Percentiles rank a stretch among this genome's conserved stretches.
Evolutionary conservation across 441 rosid species (phyloP).

Genomic region (Mallotus repandus): DNA sequence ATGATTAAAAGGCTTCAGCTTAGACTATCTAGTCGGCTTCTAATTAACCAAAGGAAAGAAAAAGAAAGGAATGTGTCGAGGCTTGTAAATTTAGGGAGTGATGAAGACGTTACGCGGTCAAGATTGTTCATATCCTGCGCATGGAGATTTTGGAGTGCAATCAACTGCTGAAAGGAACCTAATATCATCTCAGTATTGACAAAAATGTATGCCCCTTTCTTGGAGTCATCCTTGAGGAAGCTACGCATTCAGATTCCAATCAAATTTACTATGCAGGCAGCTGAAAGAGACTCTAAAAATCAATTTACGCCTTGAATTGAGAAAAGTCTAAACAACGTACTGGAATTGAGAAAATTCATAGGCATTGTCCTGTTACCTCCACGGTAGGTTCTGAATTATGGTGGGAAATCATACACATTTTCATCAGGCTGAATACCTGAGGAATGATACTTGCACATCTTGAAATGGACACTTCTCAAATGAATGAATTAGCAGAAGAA

Average conservation of each 20-base stretch:
- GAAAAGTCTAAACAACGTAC: not conserved
- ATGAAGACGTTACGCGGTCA: not conserved
- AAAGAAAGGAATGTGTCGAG: no score
- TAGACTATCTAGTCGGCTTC: no score
- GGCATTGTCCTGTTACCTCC: not conserved
- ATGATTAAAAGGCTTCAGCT: no score
- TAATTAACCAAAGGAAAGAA: no score
- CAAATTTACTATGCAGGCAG: not conserved
- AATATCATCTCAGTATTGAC: not conserved
- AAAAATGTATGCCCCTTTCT: not conserved
- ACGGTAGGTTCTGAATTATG: no score
- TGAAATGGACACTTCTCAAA: no score
- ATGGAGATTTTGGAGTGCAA: not conserved
- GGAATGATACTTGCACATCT: no score
- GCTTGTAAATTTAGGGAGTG: not conserved
- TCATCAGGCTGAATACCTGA: no score
- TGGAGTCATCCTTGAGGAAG: constrained; percentile 3
- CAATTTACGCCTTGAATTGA: not conserved
- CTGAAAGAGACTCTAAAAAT: not conserved
- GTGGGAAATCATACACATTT: not conserved
- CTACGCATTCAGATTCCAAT: not conserved
- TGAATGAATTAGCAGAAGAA: no score
- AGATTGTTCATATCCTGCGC: not conserved
- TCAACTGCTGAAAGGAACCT: constrained; percentile 6
- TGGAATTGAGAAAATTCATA: not conserved